Percentiles rank a stretch among this genome's conserved stretches.
phyloP scores from a whole-genome alignment of 192 early-diverging fungal genomes.

The Kickxella alabastrina region DNA sequence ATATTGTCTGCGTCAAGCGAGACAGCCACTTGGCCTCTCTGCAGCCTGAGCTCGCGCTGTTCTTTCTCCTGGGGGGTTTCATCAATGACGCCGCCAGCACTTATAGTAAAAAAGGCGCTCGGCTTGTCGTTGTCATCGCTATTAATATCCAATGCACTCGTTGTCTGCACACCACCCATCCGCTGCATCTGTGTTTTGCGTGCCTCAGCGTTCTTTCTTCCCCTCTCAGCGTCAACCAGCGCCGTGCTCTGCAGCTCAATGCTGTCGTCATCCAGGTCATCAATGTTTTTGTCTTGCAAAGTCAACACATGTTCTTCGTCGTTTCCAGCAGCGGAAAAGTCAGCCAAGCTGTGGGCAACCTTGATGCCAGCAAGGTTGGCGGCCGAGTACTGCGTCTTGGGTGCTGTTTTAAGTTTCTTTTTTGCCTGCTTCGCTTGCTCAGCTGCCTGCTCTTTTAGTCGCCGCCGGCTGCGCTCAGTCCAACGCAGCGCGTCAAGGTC shows the following conservation, averaged over 20 bases:
- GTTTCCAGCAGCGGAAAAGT: conserved; percentile 56
- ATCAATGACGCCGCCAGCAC: conserved; percentile 49
- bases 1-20: background rate
- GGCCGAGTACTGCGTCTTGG: conserved; percentile 8
- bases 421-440: conserved; percentile 35
- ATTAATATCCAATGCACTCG: conserved; percentile 73
- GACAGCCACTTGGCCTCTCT: background rate
- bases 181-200: conserved; percentile 62
- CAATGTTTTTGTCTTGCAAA: conserved; percentile 75
- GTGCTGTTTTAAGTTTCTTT: conserved; percentile 12
- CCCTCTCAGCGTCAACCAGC: conserved; percentile 63
- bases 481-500: conserved; percentile 61
- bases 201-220: conserved; percentile 64
- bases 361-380: conserved; percentile 67
- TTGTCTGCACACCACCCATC: conserved; percentile 23
- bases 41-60: background rate
- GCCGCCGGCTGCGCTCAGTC: conserved; percentile 59
- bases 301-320: conserved; percentile 75
- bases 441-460: conserved; percentile 52
- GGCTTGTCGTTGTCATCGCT: conserved; percentile 51
- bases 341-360: conserved; percentile 68
- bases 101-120: conserved; percentile 52
- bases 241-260: conserved; percentile 72
- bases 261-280: conserved; percentile 57
- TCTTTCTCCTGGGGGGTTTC: conserved; percentile 10